A percentile compares a stretch with the other conserved stretches of the same genome.
phyloP scores from a whole-genome alignment of 169 alveolate species.

The Plasmodium billcollinsi region DNA sequence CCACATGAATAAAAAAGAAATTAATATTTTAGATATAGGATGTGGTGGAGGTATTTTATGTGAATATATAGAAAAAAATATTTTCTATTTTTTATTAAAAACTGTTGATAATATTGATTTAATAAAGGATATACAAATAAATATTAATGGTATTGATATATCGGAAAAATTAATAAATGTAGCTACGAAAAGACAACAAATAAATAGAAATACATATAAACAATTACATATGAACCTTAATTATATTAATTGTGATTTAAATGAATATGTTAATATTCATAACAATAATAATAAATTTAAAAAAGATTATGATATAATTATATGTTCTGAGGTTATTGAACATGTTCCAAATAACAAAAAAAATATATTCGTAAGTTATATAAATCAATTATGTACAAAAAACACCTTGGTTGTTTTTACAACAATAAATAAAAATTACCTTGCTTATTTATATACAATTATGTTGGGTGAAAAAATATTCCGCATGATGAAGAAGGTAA shows the following conservation, averaged over 20 bases:
- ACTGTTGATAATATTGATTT: neutral
- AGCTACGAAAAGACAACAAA: slow-evolving; percentile 12
- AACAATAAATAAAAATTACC: slow-evolving; percentile 13
- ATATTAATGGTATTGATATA: slow-evolving; percentile 55
- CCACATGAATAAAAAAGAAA: neutral
- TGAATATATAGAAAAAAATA: slow-evolving; percentile 40
- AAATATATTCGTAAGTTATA: slow-evolving; percentile 9
- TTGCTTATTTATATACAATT: slow-evolving; percentile 29
- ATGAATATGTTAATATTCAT: slow-evolving; percentile 5
- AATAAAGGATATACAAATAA: neutral
- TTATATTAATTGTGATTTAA: slow-evolving; percentile 36
- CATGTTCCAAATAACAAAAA: slow-evolving; percentile 49
- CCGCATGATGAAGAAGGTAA: slow-evolving; percentile 34
- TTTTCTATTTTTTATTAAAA: slow-evolving; percentile 26
- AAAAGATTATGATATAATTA: slow-evolving; percentile 31
- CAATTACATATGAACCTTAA: slow-evolving; percentile 6
- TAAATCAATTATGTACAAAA: slow-evolving; percentile 19
- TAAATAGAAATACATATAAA: neutral
- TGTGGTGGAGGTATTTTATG: slow-evolving; percentile 67
- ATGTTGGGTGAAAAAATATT: slow-evolving; percentile 28
- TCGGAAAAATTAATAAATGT: slow-evolving; percentile 31
- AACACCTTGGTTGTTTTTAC: slow-evolving; percentile 38
- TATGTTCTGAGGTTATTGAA: slow-evolving; percentile 58
- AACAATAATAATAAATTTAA: neutral
- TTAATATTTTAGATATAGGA: slow-evolving; percentile 51